These are phyloP conservation scores for Cinchona pubescens DNA, from an alignment of 257 asterid species.

Conservation along the genomic window DNA sequence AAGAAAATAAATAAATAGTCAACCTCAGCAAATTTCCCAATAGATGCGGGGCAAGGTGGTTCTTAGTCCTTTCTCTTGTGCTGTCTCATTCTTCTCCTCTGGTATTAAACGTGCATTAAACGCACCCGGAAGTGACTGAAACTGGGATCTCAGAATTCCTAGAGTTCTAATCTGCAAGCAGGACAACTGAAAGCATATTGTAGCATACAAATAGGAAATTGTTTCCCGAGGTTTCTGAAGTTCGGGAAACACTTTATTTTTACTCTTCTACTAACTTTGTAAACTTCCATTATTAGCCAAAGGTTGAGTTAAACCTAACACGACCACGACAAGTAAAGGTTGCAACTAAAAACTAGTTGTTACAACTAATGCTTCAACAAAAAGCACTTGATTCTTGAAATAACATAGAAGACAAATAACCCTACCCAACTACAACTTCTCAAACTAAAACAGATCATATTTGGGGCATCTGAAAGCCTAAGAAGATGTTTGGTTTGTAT, in stretches of 20 bases:
- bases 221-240: conserved; percentile 2
- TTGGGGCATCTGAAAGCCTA: background rate
- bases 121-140: conserved; percentile 86
- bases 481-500: too few relatives aligned
- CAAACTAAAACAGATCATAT: background rate
- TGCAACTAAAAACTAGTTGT: too few relatives aligned
- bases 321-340: too few relatives aligned
- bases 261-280: background rate
- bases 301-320: background rate
- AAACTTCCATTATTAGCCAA: background rate
- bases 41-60: conserved; percentile 90
- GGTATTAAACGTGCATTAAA: conserved; percentile 88
- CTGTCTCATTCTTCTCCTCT: conserved; percentile 70
- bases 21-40: conserved; percentile 82
- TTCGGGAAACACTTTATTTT: background rate
- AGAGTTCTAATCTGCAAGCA: conserved; percentile 85
- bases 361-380: too few relatives aligned
- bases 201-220: background rate
- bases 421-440: background rate
- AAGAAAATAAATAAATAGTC: background rate
- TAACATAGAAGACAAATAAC: background rate
- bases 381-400: conserved; percentile 7
- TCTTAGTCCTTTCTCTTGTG: conserved; percentile 84
- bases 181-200: too few relatives aligned
- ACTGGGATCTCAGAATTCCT: conserved; percentile 96